Conservation (phyloP, 163 green algal species). For the Scenedesmus sp. region DNA sequence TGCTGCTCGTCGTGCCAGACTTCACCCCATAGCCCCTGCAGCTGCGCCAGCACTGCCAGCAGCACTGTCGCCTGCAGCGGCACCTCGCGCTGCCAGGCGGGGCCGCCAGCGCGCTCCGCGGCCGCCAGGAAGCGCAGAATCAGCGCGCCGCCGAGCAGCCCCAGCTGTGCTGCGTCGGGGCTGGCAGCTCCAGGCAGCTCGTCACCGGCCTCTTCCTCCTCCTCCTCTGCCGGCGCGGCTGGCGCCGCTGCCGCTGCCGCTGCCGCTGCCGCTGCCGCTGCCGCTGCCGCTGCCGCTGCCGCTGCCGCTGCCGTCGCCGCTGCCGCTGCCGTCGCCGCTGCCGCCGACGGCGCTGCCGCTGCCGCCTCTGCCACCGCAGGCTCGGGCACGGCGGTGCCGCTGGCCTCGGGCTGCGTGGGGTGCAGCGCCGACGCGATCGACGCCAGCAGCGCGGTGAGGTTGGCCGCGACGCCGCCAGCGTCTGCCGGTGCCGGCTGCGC, state of each 20-base stretch:
- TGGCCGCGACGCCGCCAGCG: no score
- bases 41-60: constrained; percentile 15
- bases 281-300: not conserved
- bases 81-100: constrained; percentile 30
- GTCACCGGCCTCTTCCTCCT: not conserved
- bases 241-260: no score
- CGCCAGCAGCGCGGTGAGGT: no score
- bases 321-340: no score
- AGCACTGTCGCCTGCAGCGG: constrained; percentile 28
- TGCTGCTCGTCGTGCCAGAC: no score
- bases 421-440: no score
- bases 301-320: constrained; percentile 12
- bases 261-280: not conserved
- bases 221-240: not conserved
- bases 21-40: constrained; percentile 17
- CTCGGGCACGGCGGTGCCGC: no score
- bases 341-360: no score
- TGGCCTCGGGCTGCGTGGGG: no score
- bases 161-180: constrained; percentile 9
- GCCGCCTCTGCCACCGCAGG: no score
- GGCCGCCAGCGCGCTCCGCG: constrained; percentile 3
- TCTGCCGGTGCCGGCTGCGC: no score
- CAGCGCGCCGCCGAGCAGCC: not conserved
- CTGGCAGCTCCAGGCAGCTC: not conserved
- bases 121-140: constrained; percentile 13